These are phyloP conservation scores for Russula vinacea DNA, from an alignment of 768 basidiomycete genomes.

Conservation along the genomic window DNA sequence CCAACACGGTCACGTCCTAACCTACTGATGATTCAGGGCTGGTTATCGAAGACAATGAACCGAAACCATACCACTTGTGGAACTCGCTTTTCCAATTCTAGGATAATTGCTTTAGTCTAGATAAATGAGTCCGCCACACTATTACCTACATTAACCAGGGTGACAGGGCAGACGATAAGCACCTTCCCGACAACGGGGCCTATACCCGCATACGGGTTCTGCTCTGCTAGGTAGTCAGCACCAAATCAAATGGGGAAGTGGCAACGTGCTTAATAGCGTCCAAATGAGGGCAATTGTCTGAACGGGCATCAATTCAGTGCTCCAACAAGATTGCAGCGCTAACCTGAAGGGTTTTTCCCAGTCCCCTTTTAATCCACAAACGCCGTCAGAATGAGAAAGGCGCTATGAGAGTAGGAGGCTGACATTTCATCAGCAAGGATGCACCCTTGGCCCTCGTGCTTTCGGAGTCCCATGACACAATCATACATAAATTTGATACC, in stretches of 20 bases:
- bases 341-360: constrained; percentile 91
- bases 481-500: constrained; percentile 91
- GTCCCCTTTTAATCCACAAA: constrained; percentile 59
- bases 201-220: constrained; percentile 69
- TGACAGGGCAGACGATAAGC: constrained; percentile 91
- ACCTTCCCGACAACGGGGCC: constrained; percentile 68
- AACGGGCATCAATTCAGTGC: constrained; percentile 16
- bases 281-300: constrained; percentile 90
- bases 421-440: constrained; percentile 98
- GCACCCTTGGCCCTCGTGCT: constrained; percentile 88
- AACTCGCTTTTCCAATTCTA: constrained; percentile 97
- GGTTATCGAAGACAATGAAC: constrained; percentile 1
- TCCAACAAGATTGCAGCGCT: constrained; percentile 14
- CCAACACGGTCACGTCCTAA: constrained; percentile 54
- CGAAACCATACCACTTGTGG: constrained; percentile 73
- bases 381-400: constrained; percentile 9
- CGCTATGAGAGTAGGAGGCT: constrained; percentile 17
- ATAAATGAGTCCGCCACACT: background rate
- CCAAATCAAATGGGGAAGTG: background rate
- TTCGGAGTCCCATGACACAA: constrained; percentile 90
- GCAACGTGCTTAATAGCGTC: constrained; percentile 77
- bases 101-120: background rate
- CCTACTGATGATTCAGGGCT: constrained; percentile 36
- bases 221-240: constrained; percentile 48
- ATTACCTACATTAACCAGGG: constrained; percentile 67